phyloP scores from a whole-genome alignment of 192 early-diverging fungal species.

The Haplosporangium gracile region DNA sequence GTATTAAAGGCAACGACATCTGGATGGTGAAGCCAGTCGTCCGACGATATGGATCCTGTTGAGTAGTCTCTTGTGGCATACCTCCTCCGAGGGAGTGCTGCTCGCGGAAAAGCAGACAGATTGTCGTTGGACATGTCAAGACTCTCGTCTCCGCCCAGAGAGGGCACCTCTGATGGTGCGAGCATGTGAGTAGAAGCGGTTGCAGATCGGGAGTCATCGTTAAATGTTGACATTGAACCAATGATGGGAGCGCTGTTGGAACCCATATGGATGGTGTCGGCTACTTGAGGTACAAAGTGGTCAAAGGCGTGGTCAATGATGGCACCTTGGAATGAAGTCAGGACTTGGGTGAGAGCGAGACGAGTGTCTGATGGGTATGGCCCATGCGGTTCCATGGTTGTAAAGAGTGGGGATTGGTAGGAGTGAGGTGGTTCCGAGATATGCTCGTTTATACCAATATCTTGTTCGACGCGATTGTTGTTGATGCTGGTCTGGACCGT shows the following conservation, averaged over 20 bases:
- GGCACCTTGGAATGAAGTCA: slow-evolving; percentile 17
- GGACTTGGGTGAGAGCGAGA: slow-evolving; percentile 19
- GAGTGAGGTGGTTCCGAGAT: slow-evolving; percentile 3
- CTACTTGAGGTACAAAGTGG: neutral
- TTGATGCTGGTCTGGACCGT: neutral
- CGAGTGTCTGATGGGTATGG: slow-evolving; percentile 8
- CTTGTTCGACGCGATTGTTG: neutral
- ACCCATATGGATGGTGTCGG: neutral
- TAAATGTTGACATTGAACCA: neutral
- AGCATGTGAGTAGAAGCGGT: neutral
- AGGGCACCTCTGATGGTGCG: neutral
- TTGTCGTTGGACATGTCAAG: neutral
- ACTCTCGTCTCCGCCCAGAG: neutral
- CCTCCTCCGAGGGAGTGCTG: slow-evolving; percentile 28
- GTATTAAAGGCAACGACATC: slow-evolving; percentile 22
- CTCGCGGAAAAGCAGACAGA: slow-evolving; percentile 1
- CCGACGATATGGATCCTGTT: slow-evolving; percentile 29
- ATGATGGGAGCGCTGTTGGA: neutral
- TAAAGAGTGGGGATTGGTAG: neutral
- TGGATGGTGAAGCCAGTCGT: slow-evolving; percentile 49
- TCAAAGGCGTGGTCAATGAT: slow-evolving; percentile 5
- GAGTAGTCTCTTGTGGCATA: slow-evolving; percentile 52
- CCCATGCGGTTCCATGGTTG: neutral
- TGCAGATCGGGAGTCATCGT: neutral
- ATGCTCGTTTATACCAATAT: neutral